A percentile compares a stretch with the other conserved stretches of the same genome.
phyloP scores from a whole-genome alignment of 306 rosid species.

The Potentilla sterilis region DNA sequence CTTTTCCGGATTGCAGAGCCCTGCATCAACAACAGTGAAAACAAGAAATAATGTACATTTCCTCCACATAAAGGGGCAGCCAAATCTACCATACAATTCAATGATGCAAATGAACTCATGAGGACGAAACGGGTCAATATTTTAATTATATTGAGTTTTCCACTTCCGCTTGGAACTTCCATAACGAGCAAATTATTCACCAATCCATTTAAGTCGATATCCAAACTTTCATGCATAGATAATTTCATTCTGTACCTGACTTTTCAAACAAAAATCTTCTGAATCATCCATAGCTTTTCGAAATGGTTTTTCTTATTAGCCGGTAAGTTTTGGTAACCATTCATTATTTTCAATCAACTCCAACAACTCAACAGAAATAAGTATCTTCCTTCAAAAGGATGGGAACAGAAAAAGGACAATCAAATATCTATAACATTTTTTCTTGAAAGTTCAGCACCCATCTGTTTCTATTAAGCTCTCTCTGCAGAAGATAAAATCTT shows the following conservation, averaged over 20 bases:
- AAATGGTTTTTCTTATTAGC: neutral
- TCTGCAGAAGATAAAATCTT: no score
- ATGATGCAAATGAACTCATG: neutral
- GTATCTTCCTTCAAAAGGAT: no score
- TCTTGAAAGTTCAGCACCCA: no score
- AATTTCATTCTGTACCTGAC: neutral
- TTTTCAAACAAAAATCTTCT: neutral
- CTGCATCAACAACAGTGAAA: slow-evolving; percentile 40
- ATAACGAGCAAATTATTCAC: neutral
- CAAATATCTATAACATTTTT: no score
- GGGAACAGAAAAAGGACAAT: no score
- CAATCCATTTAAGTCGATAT: neutral
- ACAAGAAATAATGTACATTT: neutral
- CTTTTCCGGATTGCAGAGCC: slow-evolving; percentile 86
- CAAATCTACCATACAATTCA: neutral
- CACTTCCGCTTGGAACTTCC: neutral
- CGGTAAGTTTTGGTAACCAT: neutral
- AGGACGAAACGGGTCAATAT: neutral
- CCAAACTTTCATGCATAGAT: neutral
- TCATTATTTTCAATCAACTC: neutral
- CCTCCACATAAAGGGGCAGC: slow-evolving; percentile 1
- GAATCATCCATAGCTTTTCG: neutral
- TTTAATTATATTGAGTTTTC: neutral
- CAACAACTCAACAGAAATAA: no score
- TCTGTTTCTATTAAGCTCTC: no score